These are phyloP conservation scores for Calonectria pteridis DNA, from an alignment of 2,329 filamentous ascomycete species.

Conservation along the genomic window DNA sequence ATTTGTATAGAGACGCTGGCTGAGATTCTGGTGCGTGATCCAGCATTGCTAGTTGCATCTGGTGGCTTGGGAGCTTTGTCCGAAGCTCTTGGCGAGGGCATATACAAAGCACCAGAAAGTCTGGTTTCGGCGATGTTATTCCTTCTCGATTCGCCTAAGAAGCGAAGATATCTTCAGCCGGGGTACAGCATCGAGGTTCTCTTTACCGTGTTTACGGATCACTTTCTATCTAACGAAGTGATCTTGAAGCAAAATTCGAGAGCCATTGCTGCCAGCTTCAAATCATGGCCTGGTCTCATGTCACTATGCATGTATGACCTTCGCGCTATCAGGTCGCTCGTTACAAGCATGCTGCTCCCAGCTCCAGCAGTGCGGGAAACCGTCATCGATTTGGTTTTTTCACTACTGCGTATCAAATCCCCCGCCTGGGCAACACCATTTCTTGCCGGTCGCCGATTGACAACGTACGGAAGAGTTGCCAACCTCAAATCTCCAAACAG, in stretches of 20 bases:
- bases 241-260: constrained; percentile 87
- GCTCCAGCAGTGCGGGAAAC: constrained; percentile 74
- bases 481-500: constrained; percentile 76
- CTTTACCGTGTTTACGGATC: constrained; percentile 94
- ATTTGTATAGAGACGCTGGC: constrained; percentile 95
- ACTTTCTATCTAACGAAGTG: constrained; percentile 69
- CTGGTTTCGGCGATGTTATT: constrained; percentile 90
- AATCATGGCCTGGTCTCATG: constrained; percentile 94
- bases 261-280: constrained; percentile 91
- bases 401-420: constrained; percentile 86
- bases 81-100: constrained; percentile 91
- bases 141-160: constrained; percentile 85
- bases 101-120: constrained; percentile 92
- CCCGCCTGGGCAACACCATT: constrained; percentile 95
- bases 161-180: constrained; percentile 84
- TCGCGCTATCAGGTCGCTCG: constrained; percentile 83
- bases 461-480: constrained; percentile 95
- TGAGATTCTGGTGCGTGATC: constrained; percentile 90
- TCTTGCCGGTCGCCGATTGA: constrained; percentile 89
- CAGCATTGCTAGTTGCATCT: constrained; percentile 82
- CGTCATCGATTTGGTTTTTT: constrained; percentile 88
- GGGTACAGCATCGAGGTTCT: constrained; percentile 91
- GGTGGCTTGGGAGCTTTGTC: constrained; percentile 89
- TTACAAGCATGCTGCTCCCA: constrained; percentile 72
- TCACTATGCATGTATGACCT: constrained; percentile 90